phyloP scores from a whole-genome alignment of 2,329 filamentous ascomycete species.

The Fusarium verrucosum region DNA sequence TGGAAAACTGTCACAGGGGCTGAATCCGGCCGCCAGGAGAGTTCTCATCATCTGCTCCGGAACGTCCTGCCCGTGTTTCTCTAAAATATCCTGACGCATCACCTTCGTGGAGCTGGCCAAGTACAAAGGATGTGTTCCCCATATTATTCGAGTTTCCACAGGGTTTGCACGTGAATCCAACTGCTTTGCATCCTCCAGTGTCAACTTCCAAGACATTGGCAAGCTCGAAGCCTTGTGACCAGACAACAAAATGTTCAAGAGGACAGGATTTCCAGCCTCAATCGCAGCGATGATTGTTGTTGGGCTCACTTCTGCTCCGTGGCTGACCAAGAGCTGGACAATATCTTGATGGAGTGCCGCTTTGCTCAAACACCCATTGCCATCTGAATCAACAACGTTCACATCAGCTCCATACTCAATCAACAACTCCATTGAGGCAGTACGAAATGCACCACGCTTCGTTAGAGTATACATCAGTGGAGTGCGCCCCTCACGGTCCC shows the following conservation, averaged over 20 bases:
- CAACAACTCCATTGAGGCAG: not conserved
- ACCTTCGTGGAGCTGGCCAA: not conserved
- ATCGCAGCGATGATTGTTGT: slow-evolving; percentile 1
- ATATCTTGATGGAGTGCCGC: slow-evolving; percentile 3
- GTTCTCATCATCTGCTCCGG: not conserved
- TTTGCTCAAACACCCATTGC: slow-evolving; percentile 10
- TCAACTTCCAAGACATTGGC: not conserved
- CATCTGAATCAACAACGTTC: slow-evolving; percentile 5
- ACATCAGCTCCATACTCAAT: slow-evolving; percentile 21
- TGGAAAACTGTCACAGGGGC: slow-evolving; percentile 4
- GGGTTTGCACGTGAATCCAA: not conserved
- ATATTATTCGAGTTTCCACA: not conserved
- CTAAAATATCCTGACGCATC: not conserved
- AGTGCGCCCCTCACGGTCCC: slow-evolving; percentile 1
- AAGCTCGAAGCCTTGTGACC: not conserved
- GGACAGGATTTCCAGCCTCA: not conserved
- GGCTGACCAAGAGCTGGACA: slow-evolving; percentile 13
- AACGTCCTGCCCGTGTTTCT: no score
- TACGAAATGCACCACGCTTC: not conserved
- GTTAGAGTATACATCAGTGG: slow-evolving; percentile 18
- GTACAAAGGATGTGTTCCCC: slow-evolving; percentile 4
- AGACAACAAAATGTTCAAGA: slow-evolving; percentile 23
- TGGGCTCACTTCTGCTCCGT: slow-evolving; percentile 20
- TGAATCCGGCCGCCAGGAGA: slow-evolving; percentile 14
- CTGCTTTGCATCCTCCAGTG: not conserved